A percentile compares a stretch with the other conserved stretches of the same genome.
phyloP scores from a whole-genome alignment of 129 eudicot species.

The Escallonia rubra region DNA sequence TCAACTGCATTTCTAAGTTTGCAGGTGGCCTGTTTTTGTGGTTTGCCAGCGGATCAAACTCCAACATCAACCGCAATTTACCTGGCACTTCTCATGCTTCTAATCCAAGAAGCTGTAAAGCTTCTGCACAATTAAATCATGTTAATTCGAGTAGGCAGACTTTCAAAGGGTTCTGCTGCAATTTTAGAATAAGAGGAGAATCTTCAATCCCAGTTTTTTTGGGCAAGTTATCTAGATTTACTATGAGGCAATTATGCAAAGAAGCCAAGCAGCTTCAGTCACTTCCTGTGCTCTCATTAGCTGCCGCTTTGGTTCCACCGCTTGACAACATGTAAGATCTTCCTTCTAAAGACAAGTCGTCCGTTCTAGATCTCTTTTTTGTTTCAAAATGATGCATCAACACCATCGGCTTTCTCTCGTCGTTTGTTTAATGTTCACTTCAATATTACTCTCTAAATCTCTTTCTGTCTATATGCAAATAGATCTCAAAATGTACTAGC shows the following conservation, averaged over 20 bases:
- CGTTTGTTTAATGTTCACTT: neutral
- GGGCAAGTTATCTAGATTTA: constrained; percentile 47
- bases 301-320: constrained; percentile 67
- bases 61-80: constrained; percentile 17
- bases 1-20: constrained; percentile 53
- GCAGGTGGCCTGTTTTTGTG: constrained; percentile 53
- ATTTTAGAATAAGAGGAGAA: constrained; percentile 32
- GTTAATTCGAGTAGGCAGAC: constrained; percentile 17
- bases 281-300: constrained; percentile 56
- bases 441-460: neutral
- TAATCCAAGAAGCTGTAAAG: constrained; percentile 14
- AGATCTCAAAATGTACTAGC: constrained; percentile 51
- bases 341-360: neutral
- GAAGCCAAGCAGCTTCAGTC: constrained; percentile 50
- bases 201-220: constrained; percentile 40
- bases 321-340: constrained; percentile 55
- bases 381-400: neutral
- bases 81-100: constrained; percentile 15
- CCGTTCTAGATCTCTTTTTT: neutral
- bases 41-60: constrained; percentile 45
- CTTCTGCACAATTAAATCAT: constrained; percentile 25
- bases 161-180: constrained; percentile 32
- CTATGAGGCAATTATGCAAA: constrained; percentile 34
- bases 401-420: neutral
- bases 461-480: constrained; percentile 6